These are phyloP conservation scores for Cladorrhinum sp. DNA, from an alignment of 2,329 filamentous ascomycete genomes.

Conservation along the genomic window DNA sequence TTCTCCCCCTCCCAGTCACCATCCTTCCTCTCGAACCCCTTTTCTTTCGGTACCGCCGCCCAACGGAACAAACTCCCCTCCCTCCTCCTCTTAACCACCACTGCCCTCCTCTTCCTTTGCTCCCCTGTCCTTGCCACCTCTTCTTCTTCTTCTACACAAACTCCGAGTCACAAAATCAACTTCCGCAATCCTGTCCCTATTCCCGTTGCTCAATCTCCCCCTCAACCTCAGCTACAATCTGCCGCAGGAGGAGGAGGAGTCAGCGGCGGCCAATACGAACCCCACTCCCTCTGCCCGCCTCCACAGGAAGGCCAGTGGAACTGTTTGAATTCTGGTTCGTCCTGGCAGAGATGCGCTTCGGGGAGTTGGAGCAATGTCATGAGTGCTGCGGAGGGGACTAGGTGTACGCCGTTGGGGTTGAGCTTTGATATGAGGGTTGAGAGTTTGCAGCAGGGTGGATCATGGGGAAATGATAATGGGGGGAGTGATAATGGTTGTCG, in stretches of 20 bases:
- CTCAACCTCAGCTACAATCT: neutral
- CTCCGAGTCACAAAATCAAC: neutral
- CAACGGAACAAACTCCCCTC: neutral
- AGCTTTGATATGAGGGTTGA: constrained; percentile 40
- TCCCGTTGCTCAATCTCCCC: neutral
- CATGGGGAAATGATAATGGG: neutral
- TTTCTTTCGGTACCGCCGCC: too few species aligned
- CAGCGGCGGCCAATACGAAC: too few species aligned
- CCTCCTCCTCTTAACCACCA: neutral
- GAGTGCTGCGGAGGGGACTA: constrained; percentile 43
- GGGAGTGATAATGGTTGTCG: neutral
- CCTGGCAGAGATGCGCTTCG: constrained; percentile 50
- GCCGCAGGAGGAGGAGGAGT: too few species aligned
- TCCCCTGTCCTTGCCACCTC: neutral
- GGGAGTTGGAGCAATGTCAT: constrained; percentile 47
- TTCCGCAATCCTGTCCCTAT: neutral
- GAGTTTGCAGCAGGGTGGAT: neutral
- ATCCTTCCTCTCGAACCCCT: neutral
- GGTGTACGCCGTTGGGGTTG: constrained; percentile 44
- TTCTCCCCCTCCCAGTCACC: neutral
- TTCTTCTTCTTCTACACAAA: neutral
- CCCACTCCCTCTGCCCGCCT: constrained; percentile 39
- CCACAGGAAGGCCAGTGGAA: constrained; percentile 52
- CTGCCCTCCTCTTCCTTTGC: neutral
- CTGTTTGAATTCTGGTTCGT: constrained; percentile 42